Conservation (phyloP, 257 asterid genomes). For the Craterostigma plantagineum region DNA sequence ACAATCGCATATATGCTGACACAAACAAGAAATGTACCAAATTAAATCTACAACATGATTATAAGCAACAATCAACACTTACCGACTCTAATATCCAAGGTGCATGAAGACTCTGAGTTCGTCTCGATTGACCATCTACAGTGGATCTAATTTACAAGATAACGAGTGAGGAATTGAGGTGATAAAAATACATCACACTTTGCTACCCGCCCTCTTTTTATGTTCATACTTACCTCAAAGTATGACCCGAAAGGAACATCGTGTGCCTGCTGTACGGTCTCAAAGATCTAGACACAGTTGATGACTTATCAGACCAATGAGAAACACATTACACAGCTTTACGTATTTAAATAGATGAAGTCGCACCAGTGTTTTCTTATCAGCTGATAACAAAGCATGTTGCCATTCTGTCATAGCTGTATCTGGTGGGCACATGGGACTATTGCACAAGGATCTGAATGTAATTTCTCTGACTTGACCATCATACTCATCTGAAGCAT, state of each 20-base stretch:
- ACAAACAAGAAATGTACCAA: no score
- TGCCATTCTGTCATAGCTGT: constrained; percentile 99
- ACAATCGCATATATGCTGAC: no score
- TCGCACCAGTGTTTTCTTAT: constrained; percentile 52
- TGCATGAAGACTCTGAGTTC: constrained; percentile 56
- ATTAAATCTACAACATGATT: neutral
- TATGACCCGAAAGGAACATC: constrained; percentile 97
- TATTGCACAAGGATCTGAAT: constrained; percentile 72
- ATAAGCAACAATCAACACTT: constrained; percentile 15
- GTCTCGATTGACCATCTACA: constrained; percentile 68
- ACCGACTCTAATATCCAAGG: constrained; percentile 82
- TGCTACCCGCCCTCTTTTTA: neutral
- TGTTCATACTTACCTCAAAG: constrained; percentile 48
- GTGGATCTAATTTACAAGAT: constrained; percentile 52
- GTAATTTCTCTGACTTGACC: constrained; percentile 95
- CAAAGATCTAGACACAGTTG: constrained; percentile 49
- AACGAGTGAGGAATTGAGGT: neutral
- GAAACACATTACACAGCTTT: neutral
- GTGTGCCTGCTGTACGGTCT: constrained; percentile 96
- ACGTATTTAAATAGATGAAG: neutral
- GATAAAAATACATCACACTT: neutral
- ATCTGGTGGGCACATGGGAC: constrained; percentile 99
- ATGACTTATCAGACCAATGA: constrained; percentile 1
- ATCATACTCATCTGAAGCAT: constrained; percentile 75
- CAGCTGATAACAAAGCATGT: constrained; percentile 53